Percentiles rank a stretch among this genome's conserved stretches.
Conservation (phyloP, 495 filamentous ascomycete species). For the Aspergillus bertholletiae region DNA sequence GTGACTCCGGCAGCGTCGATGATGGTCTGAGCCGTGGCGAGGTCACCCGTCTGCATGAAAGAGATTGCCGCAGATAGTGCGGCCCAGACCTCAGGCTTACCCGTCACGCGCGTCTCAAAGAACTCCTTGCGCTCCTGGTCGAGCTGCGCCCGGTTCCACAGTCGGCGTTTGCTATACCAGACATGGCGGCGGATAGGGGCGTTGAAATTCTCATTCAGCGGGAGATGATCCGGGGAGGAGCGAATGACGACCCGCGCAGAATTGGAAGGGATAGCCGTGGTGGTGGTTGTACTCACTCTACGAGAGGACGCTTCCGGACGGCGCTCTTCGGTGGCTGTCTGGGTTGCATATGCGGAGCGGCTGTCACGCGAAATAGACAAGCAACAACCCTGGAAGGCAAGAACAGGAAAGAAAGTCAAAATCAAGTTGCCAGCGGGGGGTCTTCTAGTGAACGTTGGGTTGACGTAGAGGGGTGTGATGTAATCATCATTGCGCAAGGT, state of each 20-base stretch:
- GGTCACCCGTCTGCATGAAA: constrained; percentile 55
- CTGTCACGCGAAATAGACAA: constrained; percentile 37
- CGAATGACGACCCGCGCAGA: constrained; percentile 15
- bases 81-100: constrained; percentile 73
- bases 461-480: neutral
- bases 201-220: constrained; percentile 48
- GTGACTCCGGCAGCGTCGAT: constrained; percentile 76
- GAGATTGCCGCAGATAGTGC: constrained; percentile 64
- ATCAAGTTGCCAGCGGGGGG: neutral
- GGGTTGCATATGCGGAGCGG: constrained; percentile 13
- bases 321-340: constrained; percentile 16
- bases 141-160: constrained; percentile 51
- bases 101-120: constrained; percentile 80
- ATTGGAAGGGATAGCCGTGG: constrained; percentile 9
- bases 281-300: constrained; percentile 5
- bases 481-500: no score
- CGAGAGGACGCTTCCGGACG: constrained; percentile 9
- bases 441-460: neutral
- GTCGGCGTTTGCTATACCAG: constrained; percentile 47
- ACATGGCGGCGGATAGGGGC: constrained; percentile 46
- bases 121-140: constrained; percentile 59
- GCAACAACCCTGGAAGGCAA: constrained; percentile 42
- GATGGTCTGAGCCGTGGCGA: constrained; percentile 71
- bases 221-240: constrained; percentile 10
- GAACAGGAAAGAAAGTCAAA: neutral